Conservation (phyloP, 208 protist genomes). For the Wallacemonas sp. region DNA sequence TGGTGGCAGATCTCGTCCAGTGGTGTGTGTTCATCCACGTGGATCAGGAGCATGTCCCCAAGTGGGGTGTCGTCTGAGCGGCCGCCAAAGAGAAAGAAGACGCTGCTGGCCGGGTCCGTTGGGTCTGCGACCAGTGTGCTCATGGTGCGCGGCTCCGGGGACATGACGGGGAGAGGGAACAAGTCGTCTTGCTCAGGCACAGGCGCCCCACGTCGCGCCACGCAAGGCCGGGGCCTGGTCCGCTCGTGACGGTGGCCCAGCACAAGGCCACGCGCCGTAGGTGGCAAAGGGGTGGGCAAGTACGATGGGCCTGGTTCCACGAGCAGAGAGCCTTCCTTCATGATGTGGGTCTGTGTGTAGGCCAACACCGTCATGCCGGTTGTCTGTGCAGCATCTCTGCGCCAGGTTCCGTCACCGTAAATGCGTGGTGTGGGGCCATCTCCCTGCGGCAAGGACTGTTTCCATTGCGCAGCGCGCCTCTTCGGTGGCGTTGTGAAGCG, state of each 20-base stretch:
- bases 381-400: not conserved
- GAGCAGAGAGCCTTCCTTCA: not conserved
- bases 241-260: too few relatives aligned
- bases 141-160: conserved; percentile 61
- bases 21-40: conserved; percentile 15
- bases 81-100: conserved; percentile 66
- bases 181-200: not conserved
- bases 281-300: not conserved
- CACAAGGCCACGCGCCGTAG: not conserved
- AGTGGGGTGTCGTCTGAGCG: conserved; percentile 45
- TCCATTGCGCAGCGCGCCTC: not conserved
- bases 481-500: conserved; percentile 15
- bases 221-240: too few relatives aligned
- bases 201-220: conserved; percentile 7
- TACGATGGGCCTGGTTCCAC: not conserved
- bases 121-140: conserved; percentile 51
- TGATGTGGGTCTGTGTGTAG: not conserved
- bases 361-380: not conserved
- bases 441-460: conserved; percentile 2
- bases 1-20: conserved; percentile 26
- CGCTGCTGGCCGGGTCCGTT: conserved; percentile 14
- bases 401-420: not conserved
- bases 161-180: conserved; percentile 30
- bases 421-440: not conserved
- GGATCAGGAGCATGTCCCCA: conserved; percentile 57